Percentiles rank a stretch among this genome's conserved stretches.
These are phyloP conservation scores for Rubroboletus satanas DNA, from an alignment of 768 basidiomycete genomes.

Conservation along the genomic window DNA sequence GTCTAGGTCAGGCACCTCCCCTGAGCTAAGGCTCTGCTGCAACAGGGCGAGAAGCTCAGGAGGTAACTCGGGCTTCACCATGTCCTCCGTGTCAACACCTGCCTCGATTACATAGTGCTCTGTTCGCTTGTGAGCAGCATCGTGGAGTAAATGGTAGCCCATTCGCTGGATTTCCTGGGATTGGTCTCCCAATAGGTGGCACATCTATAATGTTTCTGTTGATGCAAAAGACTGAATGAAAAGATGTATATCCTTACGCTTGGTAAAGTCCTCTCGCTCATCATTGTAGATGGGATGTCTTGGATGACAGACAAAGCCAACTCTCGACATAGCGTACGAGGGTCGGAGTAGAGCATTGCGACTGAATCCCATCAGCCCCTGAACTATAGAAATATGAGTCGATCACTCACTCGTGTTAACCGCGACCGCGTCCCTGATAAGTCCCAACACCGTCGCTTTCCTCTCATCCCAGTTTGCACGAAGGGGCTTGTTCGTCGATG, in stretches of 20 bases:
- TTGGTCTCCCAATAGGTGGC: slow-evolving; percentile 67
- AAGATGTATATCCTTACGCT: slow-evolving; percentile 41
- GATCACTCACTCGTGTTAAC: slow-evolving; percentile 46
- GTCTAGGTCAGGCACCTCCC: slow-evolving; percentile 37
- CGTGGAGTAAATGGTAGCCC: slow-evolving; percentile 68
- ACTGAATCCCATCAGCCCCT: slow-evolving; percentile 2
- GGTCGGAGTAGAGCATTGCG: slow-evolving; percentile 40
- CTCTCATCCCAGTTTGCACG: slow-evolving; percentile 65
- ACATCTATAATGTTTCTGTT: slow-evolving; percentile 53
- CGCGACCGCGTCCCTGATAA: slow-evolving; percentile 60
- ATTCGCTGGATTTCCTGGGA: slow-evolving; percentile 68
- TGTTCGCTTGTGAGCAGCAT: slow-evolving; percentile 69
- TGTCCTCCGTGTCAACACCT: slow-evolving; percentile 67
- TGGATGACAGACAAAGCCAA: slow-evolving; percentile 66
- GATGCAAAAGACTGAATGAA: neutral
- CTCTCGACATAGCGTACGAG: slow-evolving; percentile 64
- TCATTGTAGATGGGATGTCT: slow-evolving; percentile 57
- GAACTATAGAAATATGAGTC: neutral
- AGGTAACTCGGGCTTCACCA: slow-evolving; percentile 56
- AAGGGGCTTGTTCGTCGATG: slow-evolving; percentile 67
- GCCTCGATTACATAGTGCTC: slow-evolving; percentile 85
- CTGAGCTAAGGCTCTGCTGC: slow-evolving; percentile 41
- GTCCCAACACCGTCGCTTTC: slow-evolving; percentile 45
- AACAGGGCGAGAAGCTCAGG: slow-evolving; percentile 62
- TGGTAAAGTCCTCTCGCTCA: slow-evolving; percentile 60